A percentile compares a stretch with the other conserved stretches of the same genome.
phyloP scores from a whole-genome alignment of 371 early-diverging fungal species.

The Apophysomyces trapeziformis region DNA sequence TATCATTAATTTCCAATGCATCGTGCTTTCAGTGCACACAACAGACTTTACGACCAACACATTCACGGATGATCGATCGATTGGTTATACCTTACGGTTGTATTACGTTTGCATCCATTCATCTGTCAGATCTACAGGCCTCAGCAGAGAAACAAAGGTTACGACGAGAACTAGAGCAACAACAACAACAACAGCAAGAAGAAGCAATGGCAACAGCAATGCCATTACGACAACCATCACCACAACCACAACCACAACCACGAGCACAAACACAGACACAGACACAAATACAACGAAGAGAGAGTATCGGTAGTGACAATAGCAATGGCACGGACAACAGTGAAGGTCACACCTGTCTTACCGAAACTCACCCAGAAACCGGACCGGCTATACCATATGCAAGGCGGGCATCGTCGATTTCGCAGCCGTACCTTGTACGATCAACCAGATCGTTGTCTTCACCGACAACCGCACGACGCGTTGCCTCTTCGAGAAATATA shows the following conservation, averaged over 20 bases:
- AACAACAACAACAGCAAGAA: background rate
- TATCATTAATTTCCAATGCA: background rate
- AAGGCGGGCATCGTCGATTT: slow-evolving; percentile 18
- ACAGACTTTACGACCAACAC: slow-evolving; percentile 10
- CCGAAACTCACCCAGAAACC: background rate
- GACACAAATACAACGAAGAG: background rate
- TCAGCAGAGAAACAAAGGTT: slow-evolving; percentile 1
- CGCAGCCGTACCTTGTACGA: slow-evolving; percentile 10
- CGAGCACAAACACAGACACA: slow-evolving; percentile 3
- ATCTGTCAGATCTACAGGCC: slow-evolving; percentile 1
- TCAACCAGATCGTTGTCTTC: slow-evolving; percentile 13
- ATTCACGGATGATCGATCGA: slow-evolving; percentile 22
- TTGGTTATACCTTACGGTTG: slow-evolving; percentile 43
- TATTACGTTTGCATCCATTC: slow-evolving; percentile 34
- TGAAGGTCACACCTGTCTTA: background rate
- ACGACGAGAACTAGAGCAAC: background rate
- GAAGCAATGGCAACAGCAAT: too few relatives aligned
- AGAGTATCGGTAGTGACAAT: background rate
- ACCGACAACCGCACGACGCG: slow-evolving; percentile 14
- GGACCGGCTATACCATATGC: slow-evolving; percentile 19
- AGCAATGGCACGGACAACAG: slow-evolving; percentile 5
- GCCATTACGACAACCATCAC: background rate
- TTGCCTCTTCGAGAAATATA: slow-evolving; percentile 1
- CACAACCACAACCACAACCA: slow-evolving; percentile 2
- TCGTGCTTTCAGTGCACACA: slow-evolving; percentile 39